phyloP scores from a whole-genome alignment of 1,284 basidiomycete genomes.

The Golubevia pallescens region DNA sequence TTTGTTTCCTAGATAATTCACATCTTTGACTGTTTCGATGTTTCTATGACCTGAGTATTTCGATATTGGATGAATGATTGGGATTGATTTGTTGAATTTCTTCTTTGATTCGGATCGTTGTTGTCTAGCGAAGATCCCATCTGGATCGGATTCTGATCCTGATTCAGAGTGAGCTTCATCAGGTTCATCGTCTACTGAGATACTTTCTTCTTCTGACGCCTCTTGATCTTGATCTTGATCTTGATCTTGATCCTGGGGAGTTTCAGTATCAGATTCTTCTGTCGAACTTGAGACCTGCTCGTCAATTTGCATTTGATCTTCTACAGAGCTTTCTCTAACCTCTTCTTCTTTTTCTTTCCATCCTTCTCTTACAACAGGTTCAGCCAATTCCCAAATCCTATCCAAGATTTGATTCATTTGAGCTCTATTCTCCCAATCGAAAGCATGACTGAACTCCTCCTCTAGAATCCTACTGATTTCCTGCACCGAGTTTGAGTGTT shows the following conservation, averaged over 20 bases:
- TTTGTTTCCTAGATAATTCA: conserved; percentile 77
- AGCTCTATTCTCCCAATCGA: background rate
- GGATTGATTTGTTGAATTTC: conserved; percentile 65
- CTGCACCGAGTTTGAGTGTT: background rate
- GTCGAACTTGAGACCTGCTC: background rate
- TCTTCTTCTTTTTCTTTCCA: conserved; percentile 9
- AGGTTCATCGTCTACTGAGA: conserved; percentile 38
- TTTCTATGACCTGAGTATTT: conserved; percentile 80
- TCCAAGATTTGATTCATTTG: background rate
- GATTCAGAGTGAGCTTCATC: conserved; percentile 28
- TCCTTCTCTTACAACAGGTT: background rate
- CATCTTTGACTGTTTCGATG: conserved; percentile 87
- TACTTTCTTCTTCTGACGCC: conserved; percentile 54
- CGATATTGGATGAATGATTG: conserved; percentile 74
- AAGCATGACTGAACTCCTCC: background rate
- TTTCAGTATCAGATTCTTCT: background rate
- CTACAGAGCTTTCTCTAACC: conserved; percentile 1
- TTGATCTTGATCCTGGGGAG: conserved; percentile 14
- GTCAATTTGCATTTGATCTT: background rate
- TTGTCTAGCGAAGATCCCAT: background rate
- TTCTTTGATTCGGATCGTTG: conserved; percentile 23
- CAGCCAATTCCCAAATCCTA: background rate
- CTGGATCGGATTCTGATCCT: conserved; percentile 7
- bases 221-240: conserved; percentile 28
- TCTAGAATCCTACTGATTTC: background rate